These are phyloP conservation scores for Solanum phureja DNA, from an alignment of 257 asterid species.

Conservation along the genomic window DNA sequence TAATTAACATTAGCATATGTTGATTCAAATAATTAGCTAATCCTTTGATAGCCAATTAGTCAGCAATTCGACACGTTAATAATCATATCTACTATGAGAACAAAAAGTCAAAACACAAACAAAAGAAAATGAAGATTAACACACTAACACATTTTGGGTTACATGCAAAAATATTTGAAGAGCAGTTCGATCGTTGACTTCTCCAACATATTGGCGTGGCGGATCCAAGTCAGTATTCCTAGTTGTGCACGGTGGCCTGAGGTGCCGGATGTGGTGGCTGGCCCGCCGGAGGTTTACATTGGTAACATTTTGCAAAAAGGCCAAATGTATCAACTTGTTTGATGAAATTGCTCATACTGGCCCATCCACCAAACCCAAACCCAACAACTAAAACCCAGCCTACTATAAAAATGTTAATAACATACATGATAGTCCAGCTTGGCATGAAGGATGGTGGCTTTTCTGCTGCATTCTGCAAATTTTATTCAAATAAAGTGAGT, in stretches of 20 bases:
- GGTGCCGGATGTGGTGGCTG: constrained; percentile 14
- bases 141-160: constrained; percentile 17
- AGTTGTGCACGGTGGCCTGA: constrained; percentile 34
- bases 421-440: constrained; percentile 80
- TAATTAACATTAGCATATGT: constrained; percentile 4
- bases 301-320: constrained; percentile 88
- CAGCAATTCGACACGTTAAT: constrained; percentile 38
- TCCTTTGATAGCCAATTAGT: constrained; percentile 28
- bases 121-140: constrained; percentile 4
- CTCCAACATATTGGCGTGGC: neutral
- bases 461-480: constrained; percentile 82
- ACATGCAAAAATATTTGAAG: constrained; percentile 26
- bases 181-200: neutral
- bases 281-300: constrained; percentile 37
- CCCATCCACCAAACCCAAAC: constrained; percentile 98
- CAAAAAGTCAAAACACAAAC: neutral
- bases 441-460: constrained; percentile 76
- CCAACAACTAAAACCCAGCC: constrained; percentile 68
- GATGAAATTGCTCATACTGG: constrained; percentile 76
- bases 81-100: constrained; percentile 19
- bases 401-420: constrained; percentile 51
- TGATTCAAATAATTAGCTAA: constrained; percentile 32
- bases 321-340: constrained; percentile 79
- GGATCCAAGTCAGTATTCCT: neutral
- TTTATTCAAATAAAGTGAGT: neutral